Base-by-base conservation (phyloP, 148 eudicot genomes). In the Rhododendron ferrugineum region DNA sequence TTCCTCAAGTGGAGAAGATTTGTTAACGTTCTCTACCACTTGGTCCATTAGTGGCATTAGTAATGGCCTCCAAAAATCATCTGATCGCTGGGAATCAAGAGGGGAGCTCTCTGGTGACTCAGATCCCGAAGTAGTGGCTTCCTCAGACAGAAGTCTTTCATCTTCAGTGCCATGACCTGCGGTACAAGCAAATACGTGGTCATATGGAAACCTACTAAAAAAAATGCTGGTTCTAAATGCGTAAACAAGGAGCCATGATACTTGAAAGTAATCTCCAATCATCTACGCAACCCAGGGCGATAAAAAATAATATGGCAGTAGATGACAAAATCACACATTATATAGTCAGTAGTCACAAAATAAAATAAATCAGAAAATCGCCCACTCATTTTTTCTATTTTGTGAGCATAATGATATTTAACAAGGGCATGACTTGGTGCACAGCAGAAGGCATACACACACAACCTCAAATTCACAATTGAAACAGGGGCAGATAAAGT, bases 1-100 rank as follows among this genome's bases (percentile, higher is more conserved):
- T 64, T 64, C 32, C 72, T 64, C 72, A n/a, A 0, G 32, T 0
- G 72, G 72, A 88, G 32, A 64, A 84, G 87, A 90, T 73, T 85
- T 74, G 11, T 81, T 83, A 72, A 81, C 82, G 15, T 47, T 87
- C 60, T 91, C 64, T 75, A 78, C 89, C 64, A 28, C 44, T 86
- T 89, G 73, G 82, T 82, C 89, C 76, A n/a, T 78, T 20, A 88
- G 82, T 58, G 90, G 64, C 32, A 32, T 78, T 9, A 90, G 42
- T 58, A 84, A 91, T 40, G 93, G 83, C 86, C 90, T 91, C 94
- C 91, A 92, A 76, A 88, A 88, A 84, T 89, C 90, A 84, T 91
- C 94, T 2, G 92, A 81, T 47, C 86, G 88, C 73, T 87, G 91
- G 10, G 81, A 56, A 81, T 89, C 86, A 49, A 83, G 78, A 79